These are phyloP conservation scores for Pythium dissimile DNA, from an alignment of 352 stramenopile genomes.

Conservation along the genomic window DNA sequence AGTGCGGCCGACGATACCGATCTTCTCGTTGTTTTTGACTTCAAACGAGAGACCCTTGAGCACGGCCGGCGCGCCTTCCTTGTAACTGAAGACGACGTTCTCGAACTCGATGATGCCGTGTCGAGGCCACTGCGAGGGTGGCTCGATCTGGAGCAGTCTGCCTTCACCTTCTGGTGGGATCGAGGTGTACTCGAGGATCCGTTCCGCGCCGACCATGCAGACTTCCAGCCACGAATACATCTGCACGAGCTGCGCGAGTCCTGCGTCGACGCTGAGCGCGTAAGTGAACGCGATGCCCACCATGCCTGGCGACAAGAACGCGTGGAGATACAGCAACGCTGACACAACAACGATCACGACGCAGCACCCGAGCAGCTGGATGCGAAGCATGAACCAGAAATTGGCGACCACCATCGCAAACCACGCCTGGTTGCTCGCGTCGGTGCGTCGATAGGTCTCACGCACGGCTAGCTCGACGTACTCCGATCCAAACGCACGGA, in stretches of 20 bases:
- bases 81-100: constrained; percentile 79
- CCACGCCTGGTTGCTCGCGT: constrained; percentile 28
- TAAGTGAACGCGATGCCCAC: constrained; percentile 86
- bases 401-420: constrained; percentile 25
- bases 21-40: constrained; percentile 26
- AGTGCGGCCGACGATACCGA: constrained; percentile 7
- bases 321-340: constrained; percentile 29
- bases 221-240: constrained; percentile 27
- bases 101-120: constrained; percentile 72
- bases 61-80: constrained; percentile 31
- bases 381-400: constrained; percentile 38
- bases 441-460: constrained; percentile 26
- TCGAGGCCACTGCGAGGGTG: constrained; percentile 49
- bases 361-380: constrained; percentile 37
- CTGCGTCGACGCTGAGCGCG: constrained; percentile 75
- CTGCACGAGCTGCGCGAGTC: constrained; percentile 52
- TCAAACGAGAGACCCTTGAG: constrained; percentile 39
- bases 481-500: constrained; percentile 35
- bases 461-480: constrained; percentile 16
- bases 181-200: constrained; percentile 36
- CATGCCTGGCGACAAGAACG: constrained; percentile 46
- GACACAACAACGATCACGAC: constrained; percentile 33
- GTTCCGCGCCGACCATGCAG: constrained; percentile 41
- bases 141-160: constrained; percentile 19
- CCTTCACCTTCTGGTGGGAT: constrained; percentile 22